Conservation (phyloP, 257 asterid genomes). For the Mitragyna speciosa region DNA sequence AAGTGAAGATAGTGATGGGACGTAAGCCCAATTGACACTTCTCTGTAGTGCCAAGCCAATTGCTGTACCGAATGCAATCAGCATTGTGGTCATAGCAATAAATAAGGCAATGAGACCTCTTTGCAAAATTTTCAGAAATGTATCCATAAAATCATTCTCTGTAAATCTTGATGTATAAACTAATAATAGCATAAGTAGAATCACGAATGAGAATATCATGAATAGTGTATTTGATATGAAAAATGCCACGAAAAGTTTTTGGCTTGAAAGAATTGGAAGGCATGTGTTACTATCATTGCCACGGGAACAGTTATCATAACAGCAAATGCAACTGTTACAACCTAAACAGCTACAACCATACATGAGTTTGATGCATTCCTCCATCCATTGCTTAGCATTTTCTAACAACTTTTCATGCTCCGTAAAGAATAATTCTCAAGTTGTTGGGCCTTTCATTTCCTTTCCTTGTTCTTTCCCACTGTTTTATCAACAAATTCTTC, state of each 20-base stretch:
- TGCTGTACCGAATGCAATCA: not conserved
- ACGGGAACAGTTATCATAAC: slow-evolving; percentile 9
- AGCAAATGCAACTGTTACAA: slow-evolving; percentile 10
- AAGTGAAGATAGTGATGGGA: slow-evolving; percentile 5
- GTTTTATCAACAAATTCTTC: too few species aligned
- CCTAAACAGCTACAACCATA: slow-evolving; percentile 6
- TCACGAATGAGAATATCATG: slow-evolving; percentile 4
- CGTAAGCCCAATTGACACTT: not conserved
- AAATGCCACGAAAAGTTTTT: not conserved
- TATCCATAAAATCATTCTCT: not conserved
- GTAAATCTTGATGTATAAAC: slow-evolving; percentile 6
- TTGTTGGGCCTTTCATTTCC: not conserved
- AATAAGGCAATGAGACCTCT: not conserved
- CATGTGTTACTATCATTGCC: not conserved
- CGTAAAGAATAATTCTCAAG: not conserved
- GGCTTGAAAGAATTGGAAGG: not conserved
- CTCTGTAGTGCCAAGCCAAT: slow-evolving; percentile 1
- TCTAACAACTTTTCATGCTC: not conserved
- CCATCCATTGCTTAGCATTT: slow-evolving; percentile 14
- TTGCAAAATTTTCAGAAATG: not conserved
- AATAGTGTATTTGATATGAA: slow-evolving; percentile 8
- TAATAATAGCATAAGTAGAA: slow-evolving; percentile 7
- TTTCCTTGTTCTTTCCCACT: too few species aligned
- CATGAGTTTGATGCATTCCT: slow-evolving; percentile 18
- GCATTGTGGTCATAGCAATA: slow-evolving; percentile 11